A percentile compares a stretch with the other conserved stretches of the same genome.
Evolutionary conservation across 352 stramenopile genomes (phyloP).

Genomic region (Globisporangium emineosum): DNA sequence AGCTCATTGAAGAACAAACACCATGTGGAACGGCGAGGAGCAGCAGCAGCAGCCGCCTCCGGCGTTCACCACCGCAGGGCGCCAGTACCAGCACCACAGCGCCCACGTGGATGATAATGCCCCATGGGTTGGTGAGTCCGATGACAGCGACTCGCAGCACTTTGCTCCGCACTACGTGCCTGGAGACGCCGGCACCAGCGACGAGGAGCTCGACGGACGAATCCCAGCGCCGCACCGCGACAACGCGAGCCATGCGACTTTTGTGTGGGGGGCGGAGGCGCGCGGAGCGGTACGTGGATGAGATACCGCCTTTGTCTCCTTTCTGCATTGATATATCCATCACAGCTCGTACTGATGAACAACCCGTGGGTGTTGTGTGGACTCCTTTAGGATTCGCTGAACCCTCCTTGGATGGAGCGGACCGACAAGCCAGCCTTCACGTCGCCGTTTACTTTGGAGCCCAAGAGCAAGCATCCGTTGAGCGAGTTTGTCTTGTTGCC

Average conservation of each 20-base stretch:
- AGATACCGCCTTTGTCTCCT: too few species aligned
- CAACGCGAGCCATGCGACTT: constrained; percentile 10
- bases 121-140: too few species aligned
- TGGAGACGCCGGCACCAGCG: constrained; percentile 4
- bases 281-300: not conserved
- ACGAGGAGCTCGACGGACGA: constrained; percentile 7
- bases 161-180: constrained; percentile 11
- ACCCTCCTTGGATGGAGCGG: constrained; percentile 2
- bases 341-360: not conserved
- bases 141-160: constrained; percentile 3
- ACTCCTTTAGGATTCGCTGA: constrained; percentile 2
- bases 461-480: not conserved
- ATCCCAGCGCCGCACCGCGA: constrained; percentile 1
- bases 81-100: not conserved
- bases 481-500: not conserved
- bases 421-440: constrained; percentile 8
- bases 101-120: not conserved
- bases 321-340: not conserved
- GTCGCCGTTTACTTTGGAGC: not conserved
- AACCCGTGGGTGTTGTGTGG: not conserved
- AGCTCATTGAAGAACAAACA: constrained; percentile 1
- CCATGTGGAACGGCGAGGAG: not conserved
- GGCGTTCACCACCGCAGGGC: not conserved
- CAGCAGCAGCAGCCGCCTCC: not conserved
- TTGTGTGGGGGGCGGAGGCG: constrained; percentile 6